Evolutionary conservation across 768 basidiomycete genomes (phyloP), one percentile per base, ranked within the genome.

Genomic region (Tulasnella sp.): DNA sequence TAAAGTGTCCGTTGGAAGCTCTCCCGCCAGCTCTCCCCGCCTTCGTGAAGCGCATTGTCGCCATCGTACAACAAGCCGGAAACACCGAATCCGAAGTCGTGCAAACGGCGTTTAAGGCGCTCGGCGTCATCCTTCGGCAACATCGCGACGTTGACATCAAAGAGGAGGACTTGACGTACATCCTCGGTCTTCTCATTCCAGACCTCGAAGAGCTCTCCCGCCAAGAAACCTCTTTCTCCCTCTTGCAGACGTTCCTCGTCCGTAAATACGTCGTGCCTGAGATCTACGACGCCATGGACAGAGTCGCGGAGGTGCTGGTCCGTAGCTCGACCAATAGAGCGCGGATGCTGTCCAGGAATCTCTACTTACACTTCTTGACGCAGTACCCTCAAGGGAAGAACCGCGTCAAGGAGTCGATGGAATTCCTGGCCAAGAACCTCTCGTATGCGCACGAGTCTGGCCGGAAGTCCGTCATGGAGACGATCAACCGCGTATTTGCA

Each of bases 351-450:
- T 94, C 89, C 59, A 83, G 96, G 17, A 81, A 83, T 43, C 79
- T 91, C 29, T 75, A 94, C 23, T 79, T 98, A 36, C 90, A 93
- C 65, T 99, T 99, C 75, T 73, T 98, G 46, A 79, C 98, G 8
- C 94, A 99, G 64, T 99, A 98, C 65, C 94, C 94, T 2, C 94
- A 98, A 68, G 93, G 94, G 6, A 85, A 88, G 62, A 89, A 88
- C 1, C 82, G 94, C 11, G 75, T 99, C 6, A 83, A 81, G 36
- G 84, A 81, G 35, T 86, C 87, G 62, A 87, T 99, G 80, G 77
- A 82, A 0, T 96, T 96, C 72, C 75, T 99, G 31, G 88, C 89
- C 19, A 87, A 85, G 66, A 98, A 98, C 66, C 71, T 97, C 35
- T 83, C 87, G 2, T 99, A 97, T 66, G 77, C 82, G 37, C 81